Percentiles rank a stretch among this genome's conserved stretches.
phyloP scores from a whole-genome alignment of 2,329 filamentous ascomycete genomes.

The Fusarium sp. region DNA sequence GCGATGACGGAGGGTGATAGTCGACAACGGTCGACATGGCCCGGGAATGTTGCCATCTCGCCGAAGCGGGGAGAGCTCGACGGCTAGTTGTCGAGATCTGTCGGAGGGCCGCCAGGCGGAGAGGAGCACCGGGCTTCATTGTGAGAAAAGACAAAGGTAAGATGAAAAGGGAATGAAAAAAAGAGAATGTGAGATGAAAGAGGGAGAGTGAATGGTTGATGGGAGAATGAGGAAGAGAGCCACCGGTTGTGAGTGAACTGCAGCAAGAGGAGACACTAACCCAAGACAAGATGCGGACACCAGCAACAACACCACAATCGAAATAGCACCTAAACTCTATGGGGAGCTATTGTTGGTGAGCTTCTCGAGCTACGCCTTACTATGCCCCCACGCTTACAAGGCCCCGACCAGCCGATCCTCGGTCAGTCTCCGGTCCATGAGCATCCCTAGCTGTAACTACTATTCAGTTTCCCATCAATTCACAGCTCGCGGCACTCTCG shows the following conservation, averaged over 20 bases:
- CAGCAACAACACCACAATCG: conserved; percentile 27
- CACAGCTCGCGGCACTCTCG: conserved; percentile 28
- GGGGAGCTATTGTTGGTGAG: conserved; percentile 32
- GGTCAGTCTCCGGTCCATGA: conserved; percentile 35
- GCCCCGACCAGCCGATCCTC: conserved; percentile 22
- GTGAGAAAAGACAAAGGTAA: neutral
- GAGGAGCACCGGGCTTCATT: conserved; percentile 42
- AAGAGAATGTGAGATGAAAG: conserved; percentile 16
- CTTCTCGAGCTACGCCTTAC: conserved; percentile 34
- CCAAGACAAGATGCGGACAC: conserved; percentile 29
- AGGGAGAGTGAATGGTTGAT: conserved; percentile 20
- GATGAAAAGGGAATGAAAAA: neutral
- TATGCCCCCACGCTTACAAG: conserved; percentile 28
- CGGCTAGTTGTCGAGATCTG: conserved; percentile 23
- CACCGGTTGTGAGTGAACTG: conserved; percentile 15
- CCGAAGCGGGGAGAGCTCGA: conserved; percentile 36
- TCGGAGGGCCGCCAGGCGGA: conserved; percentile 40
- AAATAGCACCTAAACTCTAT: conserved; percentile 23
- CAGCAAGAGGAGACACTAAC: conserved; percentile 31
- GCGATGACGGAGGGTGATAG: conserved; percentile 41
- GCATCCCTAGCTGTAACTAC: neutral
- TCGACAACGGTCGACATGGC: conserved; percentile 51
- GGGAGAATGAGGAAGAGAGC: conserved; percentile 1
- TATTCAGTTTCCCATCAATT: neutral
- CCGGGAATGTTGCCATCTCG: conserved; percentile 42